A percentile compares a stretch with the other conserved stretches of the same genome.
These are phyloP conservation scores for Arthrinium phaeospermum DNA, from an alignment of 2,329 filamentous ascomycete genomes.

Conservation along the genomic window DNA sequence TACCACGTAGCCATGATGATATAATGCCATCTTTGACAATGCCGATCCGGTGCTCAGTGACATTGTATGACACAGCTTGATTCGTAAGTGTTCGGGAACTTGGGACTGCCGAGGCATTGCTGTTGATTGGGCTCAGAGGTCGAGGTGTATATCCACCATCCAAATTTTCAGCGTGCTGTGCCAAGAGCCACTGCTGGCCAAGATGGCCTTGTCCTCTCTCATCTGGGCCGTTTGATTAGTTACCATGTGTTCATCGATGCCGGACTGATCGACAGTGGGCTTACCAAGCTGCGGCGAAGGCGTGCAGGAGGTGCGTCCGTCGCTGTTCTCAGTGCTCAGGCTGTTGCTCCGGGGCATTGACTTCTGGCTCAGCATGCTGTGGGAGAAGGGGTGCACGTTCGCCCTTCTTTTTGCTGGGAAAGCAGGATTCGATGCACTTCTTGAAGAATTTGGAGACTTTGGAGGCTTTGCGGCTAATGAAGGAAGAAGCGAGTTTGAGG, in stretches of 20 bases:
- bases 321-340: not conserved
- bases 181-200: not conserved
- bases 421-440: not conserved
- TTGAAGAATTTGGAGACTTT: slow-evolving; percentile 13
- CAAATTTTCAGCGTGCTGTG: not conserved
- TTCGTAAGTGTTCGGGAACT: not conserved
- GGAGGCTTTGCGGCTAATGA: not conserved
- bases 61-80: not conserved
- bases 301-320: no score
- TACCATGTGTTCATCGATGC: not conserved
- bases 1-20: not conserved
- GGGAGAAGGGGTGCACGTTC: slow-evolving; percentile 12
- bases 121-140: not conserved
- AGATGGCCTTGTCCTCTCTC: not conserved
- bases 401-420: slow-evolving; percentile 2
- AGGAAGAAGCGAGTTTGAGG: not conserved
- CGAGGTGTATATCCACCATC: not conserved
- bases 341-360: not conserved
- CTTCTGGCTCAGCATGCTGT: slow-evolving; percentile 8
- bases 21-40: not conserved
- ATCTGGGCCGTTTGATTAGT: no score
- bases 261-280: not conserved
- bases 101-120: not conserved
- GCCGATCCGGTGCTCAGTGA: not conserved
- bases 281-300: not conserved